Evolutionary conservation across 2,329 filamentous ascomycete species (phyloP).

Genomic region (Neonectria hederae): DNA sequence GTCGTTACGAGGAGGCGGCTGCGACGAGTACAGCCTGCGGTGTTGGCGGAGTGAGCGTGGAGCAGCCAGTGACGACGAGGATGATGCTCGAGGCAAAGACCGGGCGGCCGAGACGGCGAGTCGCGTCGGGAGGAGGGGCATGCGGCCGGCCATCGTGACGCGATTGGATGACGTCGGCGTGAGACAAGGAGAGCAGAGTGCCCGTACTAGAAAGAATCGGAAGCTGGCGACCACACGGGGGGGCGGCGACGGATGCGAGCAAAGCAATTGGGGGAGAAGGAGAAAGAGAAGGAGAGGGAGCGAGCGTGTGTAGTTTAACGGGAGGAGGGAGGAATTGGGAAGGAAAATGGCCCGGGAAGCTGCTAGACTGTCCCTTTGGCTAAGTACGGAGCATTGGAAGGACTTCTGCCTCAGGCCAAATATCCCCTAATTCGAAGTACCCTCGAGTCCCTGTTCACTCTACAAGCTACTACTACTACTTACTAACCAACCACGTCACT

Average conservation of each 20-base stretch:
- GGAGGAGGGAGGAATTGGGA: neutral
- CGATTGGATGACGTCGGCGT: conserved; percentile 14
- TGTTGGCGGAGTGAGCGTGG: conserved; percentile 31
- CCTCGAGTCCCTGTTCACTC: too few species aligned
- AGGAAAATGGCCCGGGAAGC: neutral
- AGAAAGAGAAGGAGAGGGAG: conserved; percentile 6
- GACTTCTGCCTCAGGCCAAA: too few species aligned
- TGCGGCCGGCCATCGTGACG: conserved; percentile 47
- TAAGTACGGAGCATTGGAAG: too few species aligned
- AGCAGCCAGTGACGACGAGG: conserved; percentile 24
- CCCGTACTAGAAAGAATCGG: neutral
- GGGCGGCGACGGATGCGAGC: conserved; percentile 22
- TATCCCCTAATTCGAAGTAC: too few species aligned
- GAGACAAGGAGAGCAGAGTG: neutral
- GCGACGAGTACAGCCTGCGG: conserved; percentile 54
- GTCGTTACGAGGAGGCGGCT: conserved; percentile 49
- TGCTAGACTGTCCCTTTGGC: too few species aligned
- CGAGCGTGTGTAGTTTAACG: neutral
- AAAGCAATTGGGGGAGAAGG: conserved; percentile 11
- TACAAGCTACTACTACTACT: too few species aligned
- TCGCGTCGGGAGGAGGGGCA: conserved; percentile 41
- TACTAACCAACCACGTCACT: too few species aligned
- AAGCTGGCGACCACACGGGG: conserved; percentile 27
- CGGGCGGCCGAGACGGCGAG: conserved; percentile 38
- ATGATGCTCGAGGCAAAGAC: conserved; percentile 26